Evolutionary conservation across 2,329 filamentous ascomycete genomes (phyloP).

Genomic region (Verticillium dahliae): DNA sequence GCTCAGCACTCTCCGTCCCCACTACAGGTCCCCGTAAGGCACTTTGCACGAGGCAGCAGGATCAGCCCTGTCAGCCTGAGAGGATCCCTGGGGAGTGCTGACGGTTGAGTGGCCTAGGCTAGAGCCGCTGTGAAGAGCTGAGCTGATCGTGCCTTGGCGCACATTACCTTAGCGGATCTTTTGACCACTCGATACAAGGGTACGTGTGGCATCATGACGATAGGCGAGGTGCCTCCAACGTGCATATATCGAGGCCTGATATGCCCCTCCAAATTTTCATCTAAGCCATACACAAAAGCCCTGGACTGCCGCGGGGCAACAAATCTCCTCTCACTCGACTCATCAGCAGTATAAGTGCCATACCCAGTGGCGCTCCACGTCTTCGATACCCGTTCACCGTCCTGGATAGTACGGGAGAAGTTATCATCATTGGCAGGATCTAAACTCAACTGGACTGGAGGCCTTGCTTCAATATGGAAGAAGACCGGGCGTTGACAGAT

Average conservation of each 20-base stretch:
- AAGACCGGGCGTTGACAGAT: conserved; percentile 64
- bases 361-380: no score
- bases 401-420: no score
- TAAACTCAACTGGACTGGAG: no score
- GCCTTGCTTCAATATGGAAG: conserved; percentile 54
- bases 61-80: neutral
- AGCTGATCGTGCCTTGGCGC: no score
- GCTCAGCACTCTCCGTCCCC: neutral
- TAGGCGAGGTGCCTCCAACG: neutral
- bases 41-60: neutral
- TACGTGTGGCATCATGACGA: neutral
- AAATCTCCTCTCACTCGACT: conserved; percentile 2
- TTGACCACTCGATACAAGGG: neutral
- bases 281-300: neutral
- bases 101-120: neutral
- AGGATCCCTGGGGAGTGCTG: neutral
- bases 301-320: neutral
- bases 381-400: neutral
- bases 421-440: no score
- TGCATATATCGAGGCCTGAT: neutral
- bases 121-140: no score
- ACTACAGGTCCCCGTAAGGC: neutral
- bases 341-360: neutral
- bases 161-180: no score
- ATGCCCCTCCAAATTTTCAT: conserved; percentile 3